phyloP scores from a whole-genome alignment of 2,329 filamentous ascomycete genomes.

The Fusarium musae region DNA sequence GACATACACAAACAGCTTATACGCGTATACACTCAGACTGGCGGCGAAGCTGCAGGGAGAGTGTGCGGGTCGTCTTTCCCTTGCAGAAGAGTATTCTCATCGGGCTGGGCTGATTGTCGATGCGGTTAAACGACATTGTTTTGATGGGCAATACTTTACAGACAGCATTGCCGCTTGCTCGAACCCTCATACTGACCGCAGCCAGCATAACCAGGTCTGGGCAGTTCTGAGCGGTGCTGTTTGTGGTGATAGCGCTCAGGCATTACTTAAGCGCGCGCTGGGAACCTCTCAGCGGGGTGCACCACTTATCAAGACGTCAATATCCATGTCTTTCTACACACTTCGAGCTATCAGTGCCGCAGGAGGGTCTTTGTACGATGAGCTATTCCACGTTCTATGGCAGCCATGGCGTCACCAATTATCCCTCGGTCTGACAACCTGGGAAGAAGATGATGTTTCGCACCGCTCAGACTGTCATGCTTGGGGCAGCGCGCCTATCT shows the following conservation, averaged over 20 bases:
- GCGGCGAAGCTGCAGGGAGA: not conserved
- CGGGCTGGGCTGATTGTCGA: not conserved
- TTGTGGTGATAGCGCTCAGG: not conserved
- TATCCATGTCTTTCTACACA: not conserved
- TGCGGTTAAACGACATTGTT: not conserved
- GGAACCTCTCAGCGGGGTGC: accelerated
- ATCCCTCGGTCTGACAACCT: not conserved
- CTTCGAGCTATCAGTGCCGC: not conserved
- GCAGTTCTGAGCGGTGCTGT: not conserved
- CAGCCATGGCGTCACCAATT: not conserved
- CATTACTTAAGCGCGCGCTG: accelerated
- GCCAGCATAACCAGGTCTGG: not conserved
- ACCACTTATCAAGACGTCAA: not conserved
- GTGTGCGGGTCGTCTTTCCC: not conserved
- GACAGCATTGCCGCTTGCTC: not conserved
- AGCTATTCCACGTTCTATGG: not conserved
- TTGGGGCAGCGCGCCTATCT: not conserved
- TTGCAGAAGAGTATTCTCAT: not conserved
- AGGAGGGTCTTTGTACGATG: not conserved
- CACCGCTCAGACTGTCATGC: not conserved
- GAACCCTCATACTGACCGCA: accelerated
- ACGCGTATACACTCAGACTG: not conserved
- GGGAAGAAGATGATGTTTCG: not conserved
- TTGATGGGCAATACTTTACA: not conserved
- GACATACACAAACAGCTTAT: not conserved